phyloP scores from a whole-genome alignment of 306 rosid genomes.

The Rubus idaeus region DNA sequence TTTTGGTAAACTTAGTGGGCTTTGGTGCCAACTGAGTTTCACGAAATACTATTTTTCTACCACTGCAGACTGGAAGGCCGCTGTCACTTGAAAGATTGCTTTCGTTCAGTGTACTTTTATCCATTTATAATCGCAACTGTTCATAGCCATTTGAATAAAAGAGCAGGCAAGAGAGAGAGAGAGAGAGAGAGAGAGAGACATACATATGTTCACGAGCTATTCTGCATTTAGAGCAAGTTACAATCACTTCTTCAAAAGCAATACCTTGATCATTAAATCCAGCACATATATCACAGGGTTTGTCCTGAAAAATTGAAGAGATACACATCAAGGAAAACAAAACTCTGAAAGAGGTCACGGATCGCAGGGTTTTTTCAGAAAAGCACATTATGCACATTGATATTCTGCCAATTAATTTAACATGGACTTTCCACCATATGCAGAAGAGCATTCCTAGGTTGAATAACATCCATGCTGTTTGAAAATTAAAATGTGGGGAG shows the following conservation, averaged over 20 bases:
- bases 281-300: constrained; percentile 58
- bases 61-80: neutral
- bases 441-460: no score
- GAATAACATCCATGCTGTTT: neutral
- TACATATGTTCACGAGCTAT: constrained; percentile 48
- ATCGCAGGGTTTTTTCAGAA: no score
- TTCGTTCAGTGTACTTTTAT: neutral
- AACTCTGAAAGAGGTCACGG: neutral
- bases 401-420: neutral
- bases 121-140: no score
- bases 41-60: neutral
- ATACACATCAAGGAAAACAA: neutral
- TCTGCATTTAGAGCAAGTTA: constrained; percentile 50
- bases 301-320: constrained; percentile 41
- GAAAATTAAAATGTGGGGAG: neutral
- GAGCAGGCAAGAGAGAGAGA: neutral
- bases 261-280: constrained; percentile 31
- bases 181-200: constrained; percentile 14
- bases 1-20: no score
- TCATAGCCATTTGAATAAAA: neutral
- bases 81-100: neutral
- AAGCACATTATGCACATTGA: neutral
- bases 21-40: no score
- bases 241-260: constrained; percentile 39
- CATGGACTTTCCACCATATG: no score